Evolutionary conservation across 2,329 filamentous ascomycete species (phyloP), one percentile per base, ranked within the genome.

Genomic region (Alternaria sp.): DNA sequence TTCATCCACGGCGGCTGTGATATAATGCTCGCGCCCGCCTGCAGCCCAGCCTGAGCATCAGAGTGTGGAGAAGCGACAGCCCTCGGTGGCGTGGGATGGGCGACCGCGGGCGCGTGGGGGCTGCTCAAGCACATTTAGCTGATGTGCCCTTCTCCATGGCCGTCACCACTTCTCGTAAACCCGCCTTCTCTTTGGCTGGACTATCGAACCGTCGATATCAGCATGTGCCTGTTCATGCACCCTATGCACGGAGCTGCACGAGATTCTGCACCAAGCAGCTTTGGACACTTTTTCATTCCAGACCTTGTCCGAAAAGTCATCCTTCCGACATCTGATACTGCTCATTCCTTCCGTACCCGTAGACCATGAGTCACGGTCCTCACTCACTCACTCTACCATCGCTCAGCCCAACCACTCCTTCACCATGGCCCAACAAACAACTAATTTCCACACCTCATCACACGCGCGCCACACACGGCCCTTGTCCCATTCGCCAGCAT

Each of bases 401-500:
- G 16, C 43, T 32, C 26, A 47, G 44, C 44, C 44, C 44, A 47
- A 47, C 44, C 39, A 22, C 22, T 28, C 38, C 24, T 28, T 24
- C 46, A 24, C 28, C 30, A 42, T n/a, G 38, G 20, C 48, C 32
- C 36, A 39, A 55, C 54, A 22, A 28, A 48, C 48, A 54, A 61
- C 65, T 64, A 58, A 64, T 62, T 60, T 59, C 59, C 55, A 67
- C 62, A 59, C 57, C 64, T 68, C 67, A 69, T 64, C 65, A 57
- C 62, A 67, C 62, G 62, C 54, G 65, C 62, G 51, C 59, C 49
- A 54, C 60, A 43, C 11, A 11, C 43, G 30, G 24, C 18, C 6
- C n/a, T 2, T 26, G 60, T 51, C 48, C 46, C 44, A 68, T 68
- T 68, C 60, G 63, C 54, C 38, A 30, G 47, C 20, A 57, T 49